phyloP scores from a whole-genome alignment of 2,329 filamentous ascomycete genomes.

The Penicillium sclerotiorum region DNA sequence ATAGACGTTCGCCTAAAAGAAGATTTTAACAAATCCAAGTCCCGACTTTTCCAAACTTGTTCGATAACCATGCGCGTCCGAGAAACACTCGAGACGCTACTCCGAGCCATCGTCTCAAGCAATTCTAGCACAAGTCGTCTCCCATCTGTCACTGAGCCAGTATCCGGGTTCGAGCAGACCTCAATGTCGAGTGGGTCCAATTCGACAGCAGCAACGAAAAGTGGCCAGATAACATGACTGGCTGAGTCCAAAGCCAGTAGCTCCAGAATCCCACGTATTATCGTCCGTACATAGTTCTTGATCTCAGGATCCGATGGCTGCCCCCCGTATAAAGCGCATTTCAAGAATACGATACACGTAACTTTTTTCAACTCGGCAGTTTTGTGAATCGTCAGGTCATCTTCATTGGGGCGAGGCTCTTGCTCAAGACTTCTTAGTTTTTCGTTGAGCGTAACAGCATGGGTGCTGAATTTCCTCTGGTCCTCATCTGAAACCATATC shows the following conservation, averaged over 20 bases:
- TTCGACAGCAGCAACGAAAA: slow-evolving; percentile 33
- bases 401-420: background rate
- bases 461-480: background rate
- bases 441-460: background rate
- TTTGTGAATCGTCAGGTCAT: background rate
- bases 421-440: background rate
- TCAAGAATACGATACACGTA: background rate
- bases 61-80: background rate
- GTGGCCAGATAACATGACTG: slow-evolving; percentile 24
- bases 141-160: background rate
- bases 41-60: background rate
- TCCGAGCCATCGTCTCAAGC: background rate
- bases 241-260: background rate
- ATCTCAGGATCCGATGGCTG: background rate
- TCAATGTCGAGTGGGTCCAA: slow-evolving; percentile 37
- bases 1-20: background rate
- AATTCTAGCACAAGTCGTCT: background rate
- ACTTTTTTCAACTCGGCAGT: background rate
- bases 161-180: slow-evolving; percentile 28
- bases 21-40: background rate
- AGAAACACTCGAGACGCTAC: background rate
- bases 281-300: background rate
- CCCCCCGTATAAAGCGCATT: background rate
- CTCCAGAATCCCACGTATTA: background rate
- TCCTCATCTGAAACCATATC: background rate